phyloP scores from a whole-genome alignment of 2,329 filamentous ascomycete genomes.

The Paecilomyces sp. region DNA sequence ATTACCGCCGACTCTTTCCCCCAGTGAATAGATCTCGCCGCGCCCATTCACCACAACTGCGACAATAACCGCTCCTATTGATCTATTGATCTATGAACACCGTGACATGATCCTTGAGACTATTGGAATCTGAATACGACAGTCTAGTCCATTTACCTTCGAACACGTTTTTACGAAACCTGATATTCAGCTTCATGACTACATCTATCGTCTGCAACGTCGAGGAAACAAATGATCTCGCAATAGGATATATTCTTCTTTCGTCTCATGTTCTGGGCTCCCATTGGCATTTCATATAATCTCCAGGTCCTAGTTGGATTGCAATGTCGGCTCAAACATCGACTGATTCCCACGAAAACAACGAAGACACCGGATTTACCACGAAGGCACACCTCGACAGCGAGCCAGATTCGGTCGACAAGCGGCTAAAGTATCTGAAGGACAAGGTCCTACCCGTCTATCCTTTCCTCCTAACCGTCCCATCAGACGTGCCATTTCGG shows the following conservation, averaged over 20 bases:
- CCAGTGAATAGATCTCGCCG: neutral
- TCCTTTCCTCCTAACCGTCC: conserved; percentile 41
- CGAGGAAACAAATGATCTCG: neutral
- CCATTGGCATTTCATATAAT: neutral
- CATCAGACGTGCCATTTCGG: conserved; percentile 39
- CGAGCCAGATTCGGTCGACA: conserved; percentile 24
- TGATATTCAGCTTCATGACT: neutral
- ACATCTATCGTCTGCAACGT: neutral
- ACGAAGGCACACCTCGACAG: conserved; percentile 12
- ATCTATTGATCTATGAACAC: neutral
- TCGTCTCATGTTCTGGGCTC: neutral
- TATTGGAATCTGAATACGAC: neutral
- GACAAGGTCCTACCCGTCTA: conserved; percentile 37
- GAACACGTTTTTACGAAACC: neutral
- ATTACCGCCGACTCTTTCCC: neutral
- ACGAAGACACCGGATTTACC: conserved; percentile 16
- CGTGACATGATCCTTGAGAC: neutral
- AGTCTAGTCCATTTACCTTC: neutral
- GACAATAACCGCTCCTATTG: neutral
- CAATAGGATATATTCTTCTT: neutral
- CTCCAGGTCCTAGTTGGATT: conserved; percentile 10
- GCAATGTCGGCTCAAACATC: conserved; percentile 34
- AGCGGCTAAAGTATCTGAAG: conserved; percentile 31
- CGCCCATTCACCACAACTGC: neutral
- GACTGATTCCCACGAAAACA: conserved; percentile 19